phyloP scores from a whole-genome alignment of 768 basidiomycete species.

The Melanogaster broomeanus region DNA sequence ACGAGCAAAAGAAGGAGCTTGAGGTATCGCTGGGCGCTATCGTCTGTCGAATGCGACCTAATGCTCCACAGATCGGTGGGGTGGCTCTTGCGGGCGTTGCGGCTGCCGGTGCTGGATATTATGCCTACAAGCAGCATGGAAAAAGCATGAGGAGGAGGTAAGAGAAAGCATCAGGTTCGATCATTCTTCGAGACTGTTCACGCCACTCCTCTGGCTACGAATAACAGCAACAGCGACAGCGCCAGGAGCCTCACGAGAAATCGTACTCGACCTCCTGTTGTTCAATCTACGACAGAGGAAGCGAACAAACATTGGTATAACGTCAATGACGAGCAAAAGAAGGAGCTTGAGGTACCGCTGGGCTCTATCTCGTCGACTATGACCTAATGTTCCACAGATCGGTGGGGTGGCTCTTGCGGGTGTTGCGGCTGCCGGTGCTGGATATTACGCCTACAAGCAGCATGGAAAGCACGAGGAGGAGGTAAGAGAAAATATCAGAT shows the following conservation, averaged over 20 bases:
- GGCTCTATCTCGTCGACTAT: background rate
- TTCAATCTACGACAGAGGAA: slow-evolving; percentile 40
- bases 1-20: slow-evolving; percentile 57
- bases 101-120: slow-evolving; percentile 51
- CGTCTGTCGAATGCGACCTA: background rate
- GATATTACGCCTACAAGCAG: slow-evolving; percentile 50
- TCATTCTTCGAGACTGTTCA: too few species aligned
- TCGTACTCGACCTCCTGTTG: slow-evolving; percentile 15
- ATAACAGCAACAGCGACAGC: slow-evolving; percentile 31
- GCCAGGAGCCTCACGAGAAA: slow-evolving; percentile 25
- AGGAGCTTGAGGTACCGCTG: slow-evolving; percentile 54
- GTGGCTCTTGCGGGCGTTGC: slow-evolving; percentile 59
- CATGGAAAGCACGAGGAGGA: slow-evolving; percentile 60
- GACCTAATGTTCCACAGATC: slow-evolving; percentile 41
- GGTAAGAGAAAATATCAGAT: slow-evolving; percentile 32
- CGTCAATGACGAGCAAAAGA: slow-evolving; percentile 55
- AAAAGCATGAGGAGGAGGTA: slow-evolving; percentile 58
- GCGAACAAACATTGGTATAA: slow-evolving; percentile 58
- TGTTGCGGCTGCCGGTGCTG: slow-evolving; percentile 54
- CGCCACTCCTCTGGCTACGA: slow-evolving; percentile 6
- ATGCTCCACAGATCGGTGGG: slow-evolving; percentile 55
- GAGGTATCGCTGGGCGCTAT: slow-evolving; percentile 41
- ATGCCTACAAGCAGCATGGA: slow-evolving; percentile 56
- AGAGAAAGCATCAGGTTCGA: too few species aligned
- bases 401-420: slow-evolving; percentile 66